These are phyloP conservation scores for Chrysochromulina tobinii DNA, from an alignment of 78 protist genomes.

Conservation along the genomic window DNA sequence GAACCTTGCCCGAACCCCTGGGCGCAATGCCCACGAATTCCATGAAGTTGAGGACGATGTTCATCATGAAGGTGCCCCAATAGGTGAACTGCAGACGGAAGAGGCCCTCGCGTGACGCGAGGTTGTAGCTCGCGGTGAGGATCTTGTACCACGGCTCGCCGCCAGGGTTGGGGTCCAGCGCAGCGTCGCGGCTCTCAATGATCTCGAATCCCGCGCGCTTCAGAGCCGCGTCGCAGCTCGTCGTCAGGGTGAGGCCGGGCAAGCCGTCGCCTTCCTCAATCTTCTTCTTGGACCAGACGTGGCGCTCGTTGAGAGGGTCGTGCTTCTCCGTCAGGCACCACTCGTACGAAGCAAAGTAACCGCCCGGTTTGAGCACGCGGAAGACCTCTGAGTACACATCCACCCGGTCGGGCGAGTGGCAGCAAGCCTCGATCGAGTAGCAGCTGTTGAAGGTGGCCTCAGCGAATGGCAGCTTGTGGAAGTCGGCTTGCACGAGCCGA, in stretches of 20 bases:
- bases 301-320: neutral
- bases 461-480: conserved; percentile 71
- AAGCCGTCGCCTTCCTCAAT: conserved; percentile 29
- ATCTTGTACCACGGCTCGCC: conserved; percentile 4
- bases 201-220: neutral
- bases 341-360: conserved; percentile 53
- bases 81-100: conserved; percentile 1
- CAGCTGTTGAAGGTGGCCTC: conserved; percentile 79
- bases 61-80: neutral
- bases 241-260: neutral
- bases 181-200: neutral
- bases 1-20: neutral
- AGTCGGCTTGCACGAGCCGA: conserved; percentile 63
- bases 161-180: conserved; percentile 11
- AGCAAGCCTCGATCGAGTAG: conserved; percentile 87
- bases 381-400: conserved; percentile 45
- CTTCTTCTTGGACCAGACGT: neutral
- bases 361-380: conserved; percentile 89
- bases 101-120: neutral
- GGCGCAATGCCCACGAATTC: neutral
- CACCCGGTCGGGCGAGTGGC: conserved; percentile 82
- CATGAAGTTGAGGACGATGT: neutral
- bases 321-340: conserved; percentile 22
- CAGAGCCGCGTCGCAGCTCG: neutral
- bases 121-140: neutral